Base-by-base conservation (phyloP, 176 grass and related monocot genomes). In the Dendrocalamus sinicus region DNA sequence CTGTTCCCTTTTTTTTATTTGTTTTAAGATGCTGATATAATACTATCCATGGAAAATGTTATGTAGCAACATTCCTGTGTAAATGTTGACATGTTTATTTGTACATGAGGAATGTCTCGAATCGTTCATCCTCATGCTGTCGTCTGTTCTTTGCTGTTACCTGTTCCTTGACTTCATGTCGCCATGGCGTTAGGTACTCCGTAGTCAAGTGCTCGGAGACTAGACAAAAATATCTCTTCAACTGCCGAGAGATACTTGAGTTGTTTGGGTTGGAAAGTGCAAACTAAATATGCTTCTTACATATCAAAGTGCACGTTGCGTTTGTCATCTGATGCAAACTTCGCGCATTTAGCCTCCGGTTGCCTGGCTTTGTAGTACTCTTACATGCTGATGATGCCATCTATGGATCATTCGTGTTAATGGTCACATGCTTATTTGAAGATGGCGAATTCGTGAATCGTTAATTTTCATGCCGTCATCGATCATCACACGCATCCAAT, bases 31-130 rank as follows among this genome's bases (percentile, higher is more conserved):
- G 67, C 12, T 81, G 63, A 57, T 59, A 58, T 67, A 45, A 16
- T 67, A 2, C 26, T 44, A 68, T 81, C 44, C 22, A 23, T 80
- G 53, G 16, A 9, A 81, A 73, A 11, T 61, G 40, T 79, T 79
- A 6, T 65, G 45, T 28, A n/a, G 10, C 1, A 44, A 47, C 24
- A 72, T 64, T 60, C 55, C 9, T 76, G 7, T 77, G 55, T 83
- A 78, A 82, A 78, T 82, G 72, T 1, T 17, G 12, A 16, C 73
- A 67, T 83, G 28, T 77, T 44, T 39, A 23, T 60, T 61, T 65
- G 58, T 64, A 76, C 64, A 77, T 63, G 72, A 13, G 41, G 67
- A 72, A 47, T 41, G 47, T 65, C 37, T 67, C 59, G 1, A 46
- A 35, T 64, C 0, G 16, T 14, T 69, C 22, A n/a, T 67, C 35